These are phyloP conservation scores for Penicillium sp. DNA, from an alignment of 2,329 filamentous ascomycete genomes.

Conservation along the genomic window DNA sequence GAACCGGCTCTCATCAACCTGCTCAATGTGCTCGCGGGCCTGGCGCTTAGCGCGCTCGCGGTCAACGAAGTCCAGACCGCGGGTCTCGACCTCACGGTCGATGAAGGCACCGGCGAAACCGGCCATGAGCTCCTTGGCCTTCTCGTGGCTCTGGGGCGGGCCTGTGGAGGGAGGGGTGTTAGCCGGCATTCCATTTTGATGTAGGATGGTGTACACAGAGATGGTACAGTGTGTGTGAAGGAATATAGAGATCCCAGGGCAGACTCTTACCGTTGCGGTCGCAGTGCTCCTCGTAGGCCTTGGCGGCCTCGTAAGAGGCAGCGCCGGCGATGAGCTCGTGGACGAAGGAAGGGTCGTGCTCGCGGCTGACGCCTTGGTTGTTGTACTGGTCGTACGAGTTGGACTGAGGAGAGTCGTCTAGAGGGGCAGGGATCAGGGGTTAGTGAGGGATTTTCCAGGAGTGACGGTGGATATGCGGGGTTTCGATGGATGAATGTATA, in stretches of 20 bases:
- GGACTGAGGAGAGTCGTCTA: conserved; percentile 52
- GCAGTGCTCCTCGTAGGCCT: conserved; percentile 74
- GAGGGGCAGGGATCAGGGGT: not conserved
- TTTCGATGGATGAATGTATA: not conserved
- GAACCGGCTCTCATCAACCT: not conserved
- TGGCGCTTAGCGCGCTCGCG: conserved; percentile 60
- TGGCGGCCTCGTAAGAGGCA: conserved; percentile 76
- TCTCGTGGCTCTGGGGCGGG: conserved; percentile 67
- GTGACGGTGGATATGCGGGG: not conserved
- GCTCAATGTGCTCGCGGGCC: conserved; percentile 35
- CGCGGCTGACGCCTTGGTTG: conserved; percentile 1
- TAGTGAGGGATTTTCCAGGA: not conserved
- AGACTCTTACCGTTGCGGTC: conserved; percentile 59
- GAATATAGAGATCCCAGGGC: not conserved
- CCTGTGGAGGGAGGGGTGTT: conserved; percentile 44
- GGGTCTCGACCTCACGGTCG: conserved; percentile 71
- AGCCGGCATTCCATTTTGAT: not conserved
- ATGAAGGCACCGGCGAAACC: conserved; percentile 73
- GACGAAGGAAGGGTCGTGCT: conserved; percentile 63
- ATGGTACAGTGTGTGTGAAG: too few relatives aligned
- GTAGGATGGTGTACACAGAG: too few relatives aligned
- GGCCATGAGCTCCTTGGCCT: conserved; percentile 74
- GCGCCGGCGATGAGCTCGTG: conserved; percentile 76
- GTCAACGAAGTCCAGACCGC: conserved; percentile 62
- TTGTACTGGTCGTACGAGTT: conserved; percentile 41